Conservation (phyloP, 179 eudicot genomes). For the Silene coronaria region DNA sequence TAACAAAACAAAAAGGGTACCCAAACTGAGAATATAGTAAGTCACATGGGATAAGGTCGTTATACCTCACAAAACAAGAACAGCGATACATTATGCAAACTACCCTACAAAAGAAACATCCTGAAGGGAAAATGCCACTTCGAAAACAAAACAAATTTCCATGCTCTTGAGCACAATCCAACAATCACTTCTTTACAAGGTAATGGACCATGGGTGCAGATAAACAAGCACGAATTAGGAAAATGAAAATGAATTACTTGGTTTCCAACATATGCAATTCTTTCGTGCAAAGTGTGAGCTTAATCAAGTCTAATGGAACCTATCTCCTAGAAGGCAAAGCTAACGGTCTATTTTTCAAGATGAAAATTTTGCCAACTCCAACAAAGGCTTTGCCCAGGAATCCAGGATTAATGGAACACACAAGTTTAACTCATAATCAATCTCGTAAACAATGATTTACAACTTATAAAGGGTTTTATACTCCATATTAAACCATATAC, state of each 20-base stretch:
- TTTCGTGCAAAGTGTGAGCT: background rate
- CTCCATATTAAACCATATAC: background rate
- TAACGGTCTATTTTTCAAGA: background rate
- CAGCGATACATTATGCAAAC: background rate
- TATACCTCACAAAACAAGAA: background rate
- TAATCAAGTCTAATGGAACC: background rate
- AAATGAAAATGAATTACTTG: background rate
- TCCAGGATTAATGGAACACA: background rate
- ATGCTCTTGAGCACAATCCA: background rate
- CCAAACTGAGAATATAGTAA: background rate
- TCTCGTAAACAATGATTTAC: conserved; percentile 8
- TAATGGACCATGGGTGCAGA: background rate
- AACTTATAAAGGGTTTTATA: background rate
- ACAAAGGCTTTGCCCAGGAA: background rate
- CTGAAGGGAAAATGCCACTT: background rate
- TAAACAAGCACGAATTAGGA: background rate
- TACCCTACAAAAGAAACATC: background rate
- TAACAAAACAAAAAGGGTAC: background rate
- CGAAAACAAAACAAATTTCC: background rate
- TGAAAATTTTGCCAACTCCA: background rate
- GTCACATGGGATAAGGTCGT: background rate
- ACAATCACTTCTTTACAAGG: background rate
- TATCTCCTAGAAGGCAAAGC: background rate
- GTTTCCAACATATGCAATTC: background rate
- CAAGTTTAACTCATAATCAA: background rate